Conservation (phyloP, 495 filamentous ascomycete genomes). For the Acidomyces sp. region DNA sequence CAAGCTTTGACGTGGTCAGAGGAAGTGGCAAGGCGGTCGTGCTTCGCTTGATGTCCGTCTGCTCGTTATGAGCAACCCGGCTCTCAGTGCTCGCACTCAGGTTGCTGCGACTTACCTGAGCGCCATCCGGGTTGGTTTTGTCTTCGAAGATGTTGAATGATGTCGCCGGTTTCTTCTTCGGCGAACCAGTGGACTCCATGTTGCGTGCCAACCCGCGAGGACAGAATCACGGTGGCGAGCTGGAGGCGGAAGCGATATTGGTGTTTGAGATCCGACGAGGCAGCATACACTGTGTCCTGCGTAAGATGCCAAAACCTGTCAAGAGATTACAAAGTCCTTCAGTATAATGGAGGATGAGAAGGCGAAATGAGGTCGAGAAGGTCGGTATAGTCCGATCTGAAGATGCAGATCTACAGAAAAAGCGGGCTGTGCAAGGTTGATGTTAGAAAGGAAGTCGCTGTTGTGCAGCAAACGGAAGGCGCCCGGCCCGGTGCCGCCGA, state of each 20-base stretch:
- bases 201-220: background rate
- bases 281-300: background rate
- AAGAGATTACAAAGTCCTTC: background rate
- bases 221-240: background rate
- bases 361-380: background rate
- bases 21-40: conserved; percentile 12
- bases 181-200: background rate
- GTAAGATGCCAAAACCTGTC: background rate
- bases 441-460: background rate
- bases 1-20: conserved; percentile 32
- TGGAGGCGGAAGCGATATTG: background rate
- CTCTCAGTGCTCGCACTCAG: background rate
- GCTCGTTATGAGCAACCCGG: background rate
- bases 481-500: background rate
- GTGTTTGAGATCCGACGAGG: background rate
- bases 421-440: background rate
- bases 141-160: conserved; percentile 19
- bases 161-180: background rate
- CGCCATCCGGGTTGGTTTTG: background rate
- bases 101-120: conserved; percentile 4
- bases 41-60: conserved; percentile 8
- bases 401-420: background rate
- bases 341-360: background rate
- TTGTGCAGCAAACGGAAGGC: background rate
- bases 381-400: background rate